Conservation (phyloP, 2,329 filamentous ascomycete species). For the Aspergillus uvarum region DNA sequence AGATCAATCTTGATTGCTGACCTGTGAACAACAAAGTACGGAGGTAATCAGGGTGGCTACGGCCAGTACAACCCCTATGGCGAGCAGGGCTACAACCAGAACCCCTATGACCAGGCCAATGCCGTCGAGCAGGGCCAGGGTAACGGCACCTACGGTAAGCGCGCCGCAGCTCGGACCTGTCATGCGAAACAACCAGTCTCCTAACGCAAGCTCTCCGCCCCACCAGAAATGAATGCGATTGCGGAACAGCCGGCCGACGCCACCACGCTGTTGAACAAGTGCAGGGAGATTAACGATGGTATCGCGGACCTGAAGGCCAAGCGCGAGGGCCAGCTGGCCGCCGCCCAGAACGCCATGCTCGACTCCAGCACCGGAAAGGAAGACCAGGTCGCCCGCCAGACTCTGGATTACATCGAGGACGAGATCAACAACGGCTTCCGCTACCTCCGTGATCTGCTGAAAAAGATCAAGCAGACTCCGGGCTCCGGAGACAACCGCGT, state of each 20-base stretch:
- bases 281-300: constrained; percentile 73
- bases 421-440: constrained; percentile 84
- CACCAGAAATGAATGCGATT: constrained; percentile 45
- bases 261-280: constrained; percentile 81
- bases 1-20: constrained; percentile 22
- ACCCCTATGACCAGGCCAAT: constrained; percentile 30
- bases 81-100: constrained; percentile 30
- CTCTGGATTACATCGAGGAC: constrained; percentile 70
- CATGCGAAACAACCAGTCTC: not conserved
- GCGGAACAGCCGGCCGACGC: constrained; percentile 53
- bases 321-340: constrained; percentile 40
- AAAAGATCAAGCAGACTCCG: constrained; percentile 76
- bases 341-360: constrained; percentile 71
- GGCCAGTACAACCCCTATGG: constrained; percentile 58
- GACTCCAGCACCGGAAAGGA: constrained; percentile 70
- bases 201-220: not conserved
- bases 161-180: not conserved
- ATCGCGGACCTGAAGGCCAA: constrained; percentile 73
- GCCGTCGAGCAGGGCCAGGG: constrained; percentile 36
- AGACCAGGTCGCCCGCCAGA: constrained; percentile 63
- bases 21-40: constrained; percentile 29
- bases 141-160: constrained; percentile 38
- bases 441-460: constrained; percentile 74
- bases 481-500: constrained; percentile 73
- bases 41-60: constrained; percentile 44